Conservation (phyloP, 2,329 filamentous ascomycete genomes). For the Sclerotiophoma versabilis region DNA sequence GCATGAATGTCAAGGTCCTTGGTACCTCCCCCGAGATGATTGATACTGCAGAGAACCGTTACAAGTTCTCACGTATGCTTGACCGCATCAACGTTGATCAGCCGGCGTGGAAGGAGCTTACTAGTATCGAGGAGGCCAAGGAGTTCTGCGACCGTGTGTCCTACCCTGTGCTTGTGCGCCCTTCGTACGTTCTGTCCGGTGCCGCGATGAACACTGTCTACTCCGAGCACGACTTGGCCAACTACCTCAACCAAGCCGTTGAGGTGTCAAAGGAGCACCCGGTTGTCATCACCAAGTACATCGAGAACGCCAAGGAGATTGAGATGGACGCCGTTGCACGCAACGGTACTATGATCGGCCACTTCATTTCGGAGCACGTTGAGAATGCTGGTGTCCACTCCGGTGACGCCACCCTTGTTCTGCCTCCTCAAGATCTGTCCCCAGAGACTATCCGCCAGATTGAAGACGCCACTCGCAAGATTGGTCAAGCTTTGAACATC, state of each 20-base stretch:
- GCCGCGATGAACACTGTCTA: constrained; percentile 99
- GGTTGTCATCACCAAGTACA: constrained; percentile 99
- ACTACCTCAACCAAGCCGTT: constrained; percentile 86
- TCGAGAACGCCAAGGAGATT: constrained; percentile 98
- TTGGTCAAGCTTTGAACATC: constrained; percentile 90
- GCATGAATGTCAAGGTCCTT: constrained; percentile 88
- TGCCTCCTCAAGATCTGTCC: constrained; percentile 92
- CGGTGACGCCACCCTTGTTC: constrained; percentile 92
- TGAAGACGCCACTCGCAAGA: constrained; percentile 93
- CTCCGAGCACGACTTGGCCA: constrained; percentile 88
- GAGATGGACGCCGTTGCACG: constrained; percentile 98
- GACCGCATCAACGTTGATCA: constrained; percentile 95
- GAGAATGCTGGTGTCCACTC: constrained; percentile 99
- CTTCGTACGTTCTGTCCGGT: constrained; percentile 95
- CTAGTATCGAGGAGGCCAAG: constrained; percentile 88
- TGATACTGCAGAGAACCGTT: constrained; percentile 94
- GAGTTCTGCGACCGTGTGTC: constrained; percentile 86
- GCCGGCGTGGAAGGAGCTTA: constrained; percentile 97
- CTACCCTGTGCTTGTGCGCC: constrained; percentile 93
- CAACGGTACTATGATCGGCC: constrained; percentile 87
- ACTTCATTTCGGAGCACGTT: constrained; percentile 98
- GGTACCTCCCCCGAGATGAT: constrained; percentile 99
- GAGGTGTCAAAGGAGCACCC: constrained; percentile 95
- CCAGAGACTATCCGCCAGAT: constrained; percentile 88
- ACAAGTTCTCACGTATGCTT: constrained; percentile 98